Conservation (phyloP, 352 stramenopile species). For the Pythium dissotocum region DNA sequence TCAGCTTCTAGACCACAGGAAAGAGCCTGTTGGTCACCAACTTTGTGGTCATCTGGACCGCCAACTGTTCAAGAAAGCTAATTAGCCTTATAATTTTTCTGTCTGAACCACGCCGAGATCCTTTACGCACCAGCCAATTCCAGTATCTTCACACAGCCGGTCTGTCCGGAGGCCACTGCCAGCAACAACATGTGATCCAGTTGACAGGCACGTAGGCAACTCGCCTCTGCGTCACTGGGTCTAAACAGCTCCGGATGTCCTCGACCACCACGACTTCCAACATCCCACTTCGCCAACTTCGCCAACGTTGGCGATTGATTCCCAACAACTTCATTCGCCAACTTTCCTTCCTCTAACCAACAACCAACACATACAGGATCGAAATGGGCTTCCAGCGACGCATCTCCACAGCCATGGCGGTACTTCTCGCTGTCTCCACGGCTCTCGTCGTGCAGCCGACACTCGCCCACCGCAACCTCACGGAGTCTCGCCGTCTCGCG, state of each 20-base stretch:
- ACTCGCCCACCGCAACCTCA: constrained; percentile 10
- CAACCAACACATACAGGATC: not conserved
- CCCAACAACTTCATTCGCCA: constrained; percentile 13
- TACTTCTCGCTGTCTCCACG: constrained; percentile 5
- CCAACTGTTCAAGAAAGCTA: constrained; percentile 13
- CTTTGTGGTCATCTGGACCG: not conserved
- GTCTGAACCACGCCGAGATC: not conserved
- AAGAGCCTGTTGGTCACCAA: not conserved
- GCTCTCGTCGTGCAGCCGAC: constrained; percentile 1
- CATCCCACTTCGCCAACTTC: constrained; percentile 1
- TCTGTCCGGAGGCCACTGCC: not conserved
- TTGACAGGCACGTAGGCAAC: constrained; percentile 6
- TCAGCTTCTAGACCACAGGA: not conserved
- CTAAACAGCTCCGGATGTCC: not conserved
- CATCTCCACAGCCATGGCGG: constrained; percentile 1
- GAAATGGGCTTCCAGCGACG: constrained; percentile 16
- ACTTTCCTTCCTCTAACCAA: constrained; percentile 2
- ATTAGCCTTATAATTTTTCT: not conserved
- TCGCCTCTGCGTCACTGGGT: not conserved
- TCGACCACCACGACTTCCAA: not conserved
- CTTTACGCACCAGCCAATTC: constrained; percentile 1
- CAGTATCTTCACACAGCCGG: not conserved
- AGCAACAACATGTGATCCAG: constrained; percentile 5
- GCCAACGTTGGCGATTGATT: not conserved
- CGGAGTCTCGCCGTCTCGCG: constrained; percentile 7